Evolutionary conservation across 495 filamentous ascomycete species (phyloP).

Genomic region (Tetracladium setigerum): DNA sequence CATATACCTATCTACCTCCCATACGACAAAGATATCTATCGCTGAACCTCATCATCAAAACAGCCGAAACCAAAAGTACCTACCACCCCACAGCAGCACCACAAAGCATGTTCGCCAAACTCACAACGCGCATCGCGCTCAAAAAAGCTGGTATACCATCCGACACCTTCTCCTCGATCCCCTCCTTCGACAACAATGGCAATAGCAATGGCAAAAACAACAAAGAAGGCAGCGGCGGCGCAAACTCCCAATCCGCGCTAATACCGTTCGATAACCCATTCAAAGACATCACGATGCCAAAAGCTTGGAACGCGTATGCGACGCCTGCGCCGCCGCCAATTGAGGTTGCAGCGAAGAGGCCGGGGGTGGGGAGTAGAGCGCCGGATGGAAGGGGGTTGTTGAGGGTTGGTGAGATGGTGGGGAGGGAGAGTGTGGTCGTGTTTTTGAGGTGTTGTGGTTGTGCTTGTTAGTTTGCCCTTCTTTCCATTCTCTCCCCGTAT

Average conservation of each 20-base stretch:
- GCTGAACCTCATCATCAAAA: not conserved
- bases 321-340: conserved; percentile 37
- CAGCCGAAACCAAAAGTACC: too few relatives aligned
- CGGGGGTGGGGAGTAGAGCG: conserved; percentile 36
- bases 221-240: not conserved
- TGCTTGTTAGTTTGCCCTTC: conserved; percentile 38
- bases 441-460: conserved; percentile 56
- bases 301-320: conserved; percentile 38
- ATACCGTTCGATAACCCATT: conserved; percentile 15
- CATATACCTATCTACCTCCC: not conserved
- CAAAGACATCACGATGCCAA: conserved; percentile 25
- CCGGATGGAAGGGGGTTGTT: conserved; percentile 41
- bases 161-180: conserved; percentile 23
- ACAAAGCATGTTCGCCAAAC: conserved; percentile 33
- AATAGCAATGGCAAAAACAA: too few relatives aligned
- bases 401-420: conserved; percentile 22
- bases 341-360: conserved; percentile 29
- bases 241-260: not conserved
- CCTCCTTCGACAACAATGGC: conserved; percentile 13
- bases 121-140: conserved; percentile 41
- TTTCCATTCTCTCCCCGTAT: conserved; percentile 1
- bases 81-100: too few relatives aligned
- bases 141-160: conserved; percentile 36
- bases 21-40: not conserved
- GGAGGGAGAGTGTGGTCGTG: conserved; percentile 41